Evolutionary conservation across 495 filamentous ascomycete genomes (phyloP).

Genomic region (Neurospora sp.): DNA sequence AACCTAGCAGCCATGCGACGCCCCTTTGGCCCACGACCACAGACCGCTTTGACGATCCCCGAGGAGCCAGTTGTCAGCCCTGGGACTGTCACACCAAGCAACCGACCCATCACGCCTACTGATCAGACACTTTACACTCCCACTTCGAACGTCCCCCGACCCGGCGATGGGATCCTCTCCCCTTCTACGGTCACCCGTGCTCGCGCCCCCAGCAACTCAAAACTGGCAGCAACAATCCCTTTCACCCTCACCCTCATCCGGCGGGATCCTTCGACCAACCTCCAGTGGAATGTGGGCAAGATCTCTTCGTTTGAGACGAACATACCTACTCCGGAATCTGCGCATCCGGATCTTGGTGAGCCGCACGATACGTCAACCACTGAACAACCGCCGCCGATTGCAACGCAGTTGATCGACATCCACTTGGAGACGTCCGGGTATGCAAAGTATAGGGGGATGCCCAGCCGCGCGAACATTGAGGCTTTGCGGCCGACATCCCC

Average conservation of each 20-base stretch:
- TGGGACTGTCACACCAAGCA: neutral
- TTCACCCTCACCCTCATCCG: conserved; percentile 79
- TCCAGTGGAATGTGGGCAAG: conserved; percentile 83
- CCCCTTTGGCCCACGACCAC: conserved; percentile 5
- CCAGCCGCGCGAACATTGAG: conserved; percentile 23
- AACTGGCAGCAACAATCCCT: conserved; percentile 13
- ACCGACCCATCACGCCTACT: conserved; percentile 8
- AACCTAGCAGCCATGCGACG: neutral
- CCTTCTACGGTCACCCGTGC: conserved; percentile 12
- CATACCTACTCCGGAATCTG: conserved; percentile 20
- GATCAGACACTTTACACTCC: neutral
- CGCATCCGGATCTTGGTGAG: conserved; percentile 17
- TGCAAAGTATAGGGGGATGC: conserved; percentile 39
- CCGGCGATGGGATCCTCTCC: neutral
- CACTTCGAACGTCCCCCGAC: neutral
- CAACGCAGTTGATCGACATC: conserved; percentile 31
- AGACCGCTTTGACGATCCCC: neutral
- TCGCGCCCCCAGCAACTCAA: conserved; percentile 4
- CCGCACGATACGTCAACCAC: conserved; percentile 40
- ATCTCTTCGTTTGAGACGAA: conserved; percentile 44
- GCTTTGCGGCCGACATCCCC: conserved; percentile 21
- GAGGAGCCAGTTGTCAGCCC: neutral
- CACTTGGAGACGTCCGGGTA: conserved; percentile 38
- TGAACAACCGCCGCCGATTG: conserved; percentile 15
- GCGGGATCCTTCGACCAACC: conserved; percentile 65